These are phyloP conservation scores for Myriangium duriaei DNA, from an alignment of 2,329 filamentous ascomycete species.

Conservation along the genomic window DNA sequence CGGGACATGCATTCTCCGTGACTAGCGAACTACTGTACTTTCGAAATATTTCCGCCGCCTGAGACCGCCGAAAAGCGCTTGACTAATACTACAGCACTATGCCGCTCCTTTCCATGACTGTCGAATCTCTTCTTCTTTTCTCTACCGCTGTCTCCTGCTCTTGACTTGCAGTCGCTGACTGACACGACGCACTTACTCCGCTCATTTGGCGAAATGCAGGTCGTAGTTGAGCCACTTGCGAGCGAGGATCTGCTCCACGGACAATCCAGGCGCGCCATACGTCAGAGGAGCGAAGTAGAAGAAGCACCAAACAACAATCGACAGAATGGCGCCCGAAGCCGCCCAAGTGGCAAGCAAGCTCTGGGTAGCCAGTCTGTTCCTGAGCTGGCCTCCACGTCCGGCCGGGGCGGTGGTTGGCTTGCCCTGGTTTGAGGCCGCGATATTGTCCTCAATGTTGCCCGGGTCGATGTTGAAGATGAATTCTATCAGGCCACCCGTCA, in stretches of 20 bases:
- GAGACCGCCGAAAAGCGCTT: too few species aligned
- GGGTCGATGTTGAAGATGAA: slow-evolving; percentile 93
- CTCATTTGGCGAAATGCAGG: slow-evolving; percentile 93
- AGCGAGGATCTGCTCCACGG: slow-evolving; percentile 61
- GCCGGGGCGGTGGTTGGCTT: slow-evolving; percentile 22
- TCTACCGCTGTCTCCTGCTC: too few species aligned
- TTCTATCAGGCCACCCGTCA: slow-evolving; percentile 82
- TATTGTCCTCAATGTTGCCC: slow-evolving; percentile 42
- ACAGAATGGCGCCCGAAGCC: slow-evolving; percentile 57
- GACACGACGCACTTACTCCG: too few species aligned
- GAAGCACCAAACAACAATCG: slow-evolving; percentile 61
- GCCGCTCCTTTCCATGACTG: too few species aligned
- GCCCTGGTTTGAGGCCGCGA: slow-evolving; percentile 17
- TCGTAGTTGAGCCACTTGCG: slow-evolving; percentile 97
- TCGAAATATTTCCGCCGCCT: too few species aligned
- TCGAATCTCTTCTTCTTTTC: too few species aligned
- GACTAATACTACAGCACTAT: too few species aligned
- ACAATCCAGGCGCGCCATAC: slow-evolving; percentile 83
- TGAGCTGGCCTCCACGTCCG: slow-evolving; percentile 43
- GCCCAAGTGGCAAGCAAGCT: slow-evolving; percentile 70
- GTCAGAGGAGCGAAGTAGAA: slow-evolving; percentile 91
- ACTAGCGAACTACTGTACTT: too few species aligned
- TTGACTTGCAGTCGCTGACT: too few species aligned
- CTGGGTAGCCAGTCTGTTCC: slow-evolving; percentile 68
- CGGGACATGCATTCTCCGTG: too few species aligned